Percentiles rank a stretch among this genome's conserved stretches.
phyloP scores from a whole-genome alignment of 768 basidiomycete species.

The Mycena sanguinolenta region DNA sequence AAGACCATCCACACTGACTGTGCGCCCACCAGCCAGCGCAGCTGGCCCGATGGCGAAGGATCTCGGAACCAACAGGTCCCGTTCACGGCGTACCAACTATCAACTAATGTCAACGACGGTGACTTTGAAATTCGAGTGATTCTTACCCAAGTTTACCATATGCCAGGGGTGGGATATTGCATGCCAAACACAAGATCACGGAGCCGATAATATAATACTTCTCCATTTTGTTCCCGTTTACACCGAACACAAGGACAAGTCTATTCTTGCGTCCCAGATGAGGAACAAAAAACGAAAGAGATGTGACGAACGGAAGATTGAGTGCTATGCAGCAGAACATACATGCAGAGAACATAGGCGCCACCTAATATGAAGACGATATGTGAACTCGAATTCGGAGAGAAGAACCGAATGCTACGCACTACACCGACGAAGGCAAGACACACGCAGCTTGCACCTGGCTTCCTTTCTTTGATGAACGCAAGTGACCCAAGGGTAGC shows the following conservation, averaged over 20 bases:
- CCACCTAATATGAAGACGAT: slow-evolving; percentile 1
- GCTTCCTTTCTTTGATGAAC: slow-evolving; percentile 1
- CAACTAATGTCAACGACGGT: not conserved
- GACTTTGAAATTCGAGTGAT: not conserved
- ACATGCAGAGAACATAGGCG: not conserved
- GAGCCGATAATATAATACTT: slow-evolving; percentile 15
- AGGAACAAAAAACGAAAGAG: not conserved
- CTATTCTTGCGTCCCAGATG: slow-evolving; percentile 2
- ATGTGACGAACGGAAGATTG: not conserved
- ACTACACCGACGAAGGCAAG: not conserved
- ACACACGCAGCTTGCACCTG: not conserved
- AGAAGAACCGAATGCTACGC: not conserved
- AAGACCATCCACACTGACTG: slow-evolving; percentile 7
- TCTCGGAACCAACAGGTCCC: slow-evolving; percentile 6
- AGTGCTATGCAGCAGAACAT: slow-evolving; percentile 5
- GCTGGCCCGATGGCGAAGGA: not conserved
- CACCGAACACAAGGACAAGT: too few relatives aligned
- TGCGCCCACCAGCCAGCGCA: too few relatives aligned
- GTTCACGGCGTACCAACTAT: not conserved
- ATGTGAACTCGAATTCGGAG: not conserved
- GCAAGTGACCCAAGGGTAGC: not conserved
- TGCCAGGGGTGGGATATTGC: not conserved
- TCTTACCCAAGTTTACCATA: not conserved
- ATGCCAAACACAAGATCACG: not conserved
- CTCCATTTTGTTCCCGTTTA: slow-evolving; percentile 14